A percentile compares a stretch with the other conserved stretches of the same genome.
Conservation (phyloP, 2,329 filamentous ascomycete genomes). For the Microcyclosporella mali region DNA sequence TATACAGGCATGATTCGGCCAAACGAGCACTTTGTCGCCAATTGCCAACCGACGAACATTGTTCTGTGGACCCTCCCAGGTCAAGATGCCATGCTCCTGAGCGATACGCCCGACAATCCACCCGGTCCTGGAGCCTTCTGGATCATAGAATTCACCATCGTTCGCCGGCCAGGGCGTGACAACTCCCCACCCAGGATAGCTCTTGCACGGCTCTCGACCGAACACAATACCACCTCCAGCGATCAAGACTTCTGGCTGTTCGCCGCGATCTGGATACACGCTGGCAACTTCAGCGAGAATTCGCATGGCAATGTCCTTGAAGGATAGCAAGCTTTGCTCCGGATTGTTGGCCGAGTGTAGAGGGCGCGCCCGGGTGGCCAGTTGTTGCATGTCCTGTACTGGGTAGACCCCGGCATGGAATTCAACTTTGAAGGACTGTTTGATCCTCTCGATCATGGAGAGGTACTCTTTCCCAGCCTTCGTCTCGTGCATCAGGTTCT, state of each 20-base stretch:
- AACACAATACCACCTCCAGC: conserved; percentile 64
- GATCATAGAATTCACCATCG: conserved; percentile 28
- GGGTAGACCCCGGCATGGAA: conserved; percentile 74
- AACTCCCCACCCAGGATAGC: conserved; percentile 66
- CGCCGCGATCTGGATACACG: conserved; percentile 55
- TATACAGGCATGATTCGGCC: conserved; percentile 78
- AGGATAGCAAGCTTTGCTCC: conserved; percentile 33
- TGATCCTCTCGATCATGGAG: conserved; percentile 32
- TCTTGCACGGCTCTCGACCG: conserved; percentile 65
- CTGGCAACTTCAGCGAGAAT: conserved; percentile 67
- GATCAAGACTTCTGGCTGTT: conserved; percentile 59
- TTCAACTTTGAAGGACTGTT: conserved; percentile 47
- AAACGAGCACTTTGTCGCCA: conserved; percentile 63
- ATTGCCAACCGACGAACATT: conserved; percentile 47
- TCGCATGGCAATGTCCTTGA: conserved; percentile 57
- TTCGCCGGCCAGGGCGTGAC: conserved; percentile 52
- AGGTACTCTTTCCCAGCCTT: conserved; percentile 33
- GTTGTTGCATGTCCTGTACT: conserved; percentile 69
- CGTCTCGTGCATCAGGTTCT: conserved; percentile 48
- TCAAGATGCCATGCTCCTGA: conserved; percentile 72
- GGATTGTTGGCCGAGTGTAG: conserved; percentile 25
- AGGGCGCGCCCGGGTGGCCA: conserved; percentile 61
- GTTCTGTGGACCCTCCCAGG: conserved; percentile 47
- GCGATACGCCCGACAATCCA: conserved; percentile 68
- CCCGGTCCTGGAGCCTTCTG: conserved; percentile 38